These are phyloP conservation scores for Dactylellina parvicollis DNA, from an alignment of 2,329 filamentous ascomycete genomes.

Conservation along the genomic window DNA sequence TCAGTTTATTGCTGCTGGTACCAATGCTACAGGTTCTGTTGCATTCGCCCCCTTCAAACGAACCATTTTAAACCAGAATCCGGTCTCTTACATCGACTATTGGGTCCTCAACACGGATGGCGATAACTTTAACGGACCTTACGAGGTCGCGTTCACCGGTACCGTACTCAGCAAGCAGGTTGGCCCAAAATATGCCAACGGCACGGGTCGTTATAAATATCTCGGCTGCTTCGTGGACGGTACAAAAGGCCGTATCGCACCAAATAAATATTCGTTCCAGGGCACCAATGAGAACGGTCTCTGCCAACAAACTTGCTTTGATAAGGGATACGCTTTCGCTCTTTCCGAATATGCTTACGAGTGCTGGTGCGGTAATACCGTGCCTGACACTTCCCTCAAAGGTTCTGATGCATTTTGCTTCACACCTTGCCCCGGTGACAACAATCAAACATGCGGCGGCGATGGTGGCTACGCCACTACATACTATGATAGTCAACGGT, in stretches of 20 bases:
- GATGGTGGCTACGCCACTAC: constrained; percentile 59
- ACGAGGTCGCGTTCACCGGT: constrained; percentile 60
- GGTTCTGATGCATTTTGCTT: constrained; percentile 38
- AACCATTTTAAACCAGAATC: constrained; percentile 26
- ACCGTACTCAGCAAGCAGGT: constrained; percentile 60
- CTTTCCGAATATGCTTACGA: constrained; percentile 58
- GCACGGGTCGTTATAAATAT: constrained; percentile 59
- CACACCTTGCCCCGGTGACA: constrained; percentile 59
- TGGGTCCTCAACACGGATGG: constrained; percentile 64
- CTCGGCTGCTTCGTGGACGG: constrained; percentile 63
- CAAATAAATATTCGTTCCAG: constrained; percentile 58
- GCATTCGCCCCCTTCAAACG: constrained; percentile 58
- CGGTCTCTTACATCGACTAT: constrained; percentile 57
- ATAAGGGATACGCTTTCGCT: constrained; percentile 59
- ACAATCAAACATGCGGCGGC: constrained; percentile 59
- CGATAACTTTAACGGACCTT: constrained; percentile 61
- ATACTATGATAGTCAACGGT: constrained; percentile 47
- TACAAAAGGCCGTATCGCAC: constrained; percentile 60
- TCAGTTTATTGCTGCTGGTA: constrained; percentile 58
- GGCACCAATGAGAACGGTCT: constrained; percentile 61
- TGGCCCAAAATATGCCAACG: constrained; percentile 60
- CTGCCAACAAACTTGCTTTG: constrained; percentile 59
- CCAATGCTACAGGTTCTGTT: constrained; percentile 59
- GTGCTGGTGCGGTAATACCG: constrained; percentile 58
- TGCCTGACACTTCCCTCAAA: constrained; percentile 36